Evolutionary conservation across 805 yeast genomes (phyloP).

Genomic region (Starmerella stigmatis): DNA sequence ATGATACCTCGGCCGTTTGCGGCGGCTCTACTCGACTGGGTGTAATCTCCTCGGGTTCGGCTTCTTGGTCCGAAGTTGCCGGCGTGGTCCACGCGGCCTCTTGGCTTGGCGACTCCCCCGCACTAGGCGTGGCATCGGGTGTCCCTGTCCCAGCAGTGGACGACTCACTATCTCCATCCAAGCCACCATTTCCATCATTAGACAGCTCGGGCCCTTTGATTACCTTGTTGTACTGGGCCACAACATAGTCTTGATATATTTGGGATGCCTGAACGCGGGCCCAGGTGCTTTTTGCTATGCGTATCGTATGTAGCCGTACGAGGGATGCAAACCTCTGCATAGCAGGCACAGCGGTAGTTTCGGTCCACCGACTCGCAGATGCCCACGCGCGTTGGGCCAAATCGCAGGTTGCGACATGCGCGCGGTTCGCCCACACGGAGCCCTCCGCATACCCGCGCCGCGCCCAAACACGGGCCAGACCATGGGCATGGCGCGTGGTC

Average conservation of each 20-base stretch:
- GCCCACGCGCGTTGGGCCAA: no score
- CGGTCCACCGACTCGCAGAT: not conserved
- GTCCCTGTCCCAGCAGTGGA: conserved; percentile 1
- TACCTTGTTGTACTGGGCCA: not conserved
- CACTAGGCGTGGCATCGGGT: not conserved
- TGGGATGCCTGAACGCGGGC: not conserved
- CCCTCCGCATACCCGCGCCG: no score
- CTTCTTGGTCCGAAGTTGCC: not conserved
- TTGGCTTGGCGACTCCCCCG: not conserved
- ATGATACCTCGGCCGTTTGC: not conserved
- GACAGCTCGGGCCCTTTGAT: not conserved
- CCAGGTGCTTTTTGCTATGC: not conserved
- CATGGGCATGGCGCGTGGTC: not conserved
- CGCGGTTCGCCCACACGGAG: no score
- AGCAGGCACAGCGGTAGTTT: not conserved
- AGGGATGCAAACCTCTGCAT: not conserved
- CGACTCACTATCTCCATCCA: not conserved
- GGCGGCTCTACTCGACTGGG: not conserved
- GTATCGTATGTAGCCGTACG: not conserved
- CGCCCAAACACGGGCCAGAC: no score
- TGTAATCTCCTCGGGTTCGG: not conserved
- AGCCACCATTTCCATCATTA: not conserved
- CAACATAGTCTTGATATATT: not conserved
- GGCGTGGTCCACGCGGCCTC: not conserved
- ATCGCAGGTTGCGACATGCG: no score